Percentiles rank a stretch among this genome's conserved stretches.
Conservation (phyloP, 768 basidiomycete genomes). For the Phallus indusiatus region DNA sequence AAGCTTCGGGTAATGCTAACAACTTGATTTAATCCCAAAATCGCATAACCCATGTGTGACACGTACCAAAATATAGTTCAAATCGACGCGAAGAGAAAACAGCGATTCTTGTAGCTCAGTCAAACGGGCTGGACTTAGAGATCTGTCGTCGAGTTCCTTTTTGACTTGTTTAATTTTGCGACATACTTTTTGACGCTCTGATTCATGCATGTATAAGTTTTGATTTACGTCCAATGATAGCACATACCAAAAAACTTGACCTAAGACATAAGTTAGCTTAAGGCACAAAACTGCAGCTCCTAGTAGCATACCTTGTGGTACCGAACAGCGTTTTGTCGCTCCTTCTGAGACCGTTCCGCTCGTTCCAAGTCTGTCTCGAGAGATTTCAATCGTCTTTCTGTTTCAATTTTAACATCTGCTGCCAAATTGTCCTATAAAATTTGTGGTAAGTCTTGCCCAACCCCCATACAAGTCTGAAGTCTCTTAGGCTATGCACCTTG, state of each 20-base stretch:
- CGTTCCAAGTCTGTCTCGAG: slow-evolving; percentile 64
- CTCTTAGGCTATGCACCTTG: slow-evolving; percentile 49
- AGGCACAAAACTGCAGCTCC: not conserved
- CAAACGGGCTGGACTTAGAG: slow-evolving; percentile 27
- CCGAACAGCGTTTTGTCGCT: slow-evolving; percentile 59
- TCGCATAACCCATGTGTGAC: slow-evolving; percentile 8
- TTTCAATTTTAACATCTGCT: slow-evolving; percentile 74
- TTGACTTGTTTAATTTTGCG: slow-evolving; percentile 69
- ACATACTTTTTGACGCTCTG: slow-evolving; percentile 81
- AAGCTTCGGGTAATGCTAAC: slow-evolving; percentile 72
- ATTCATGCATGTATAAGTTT: not conserved
- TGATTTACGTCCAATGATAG: not conserved
- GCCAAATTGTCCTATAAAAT: slow-evolving; percentile 58
- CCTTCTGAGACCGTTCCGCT: slow-evolving; percentile 55
- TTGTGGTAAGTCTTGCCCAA: not conserved
- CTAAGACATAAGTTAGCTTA: slow-evolving; percentile 11
- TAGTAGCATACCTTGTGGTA: slow-evolving; percentile 58
- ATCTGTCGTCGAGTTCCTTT: slow-evolving; percentile 34
- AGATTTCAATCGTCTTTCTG: slow-evolving; percentile 67
- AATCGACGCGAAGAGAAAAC: slow-evolving; percentile 64
- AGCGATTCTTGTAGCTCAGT: slow-evolving; percentile 38
- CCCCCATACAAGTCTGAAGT: not conserved
- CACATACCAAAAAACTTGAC: slow-evolving; percentile 85
- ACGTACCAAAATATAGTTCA: slow-evolving; percentile 81
- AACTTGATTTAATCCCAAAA: not conserved